Evolutionary conservation across 495 filamentous ascomycete species (phyloP).

Genomic region (Podospora australis): DNA sequence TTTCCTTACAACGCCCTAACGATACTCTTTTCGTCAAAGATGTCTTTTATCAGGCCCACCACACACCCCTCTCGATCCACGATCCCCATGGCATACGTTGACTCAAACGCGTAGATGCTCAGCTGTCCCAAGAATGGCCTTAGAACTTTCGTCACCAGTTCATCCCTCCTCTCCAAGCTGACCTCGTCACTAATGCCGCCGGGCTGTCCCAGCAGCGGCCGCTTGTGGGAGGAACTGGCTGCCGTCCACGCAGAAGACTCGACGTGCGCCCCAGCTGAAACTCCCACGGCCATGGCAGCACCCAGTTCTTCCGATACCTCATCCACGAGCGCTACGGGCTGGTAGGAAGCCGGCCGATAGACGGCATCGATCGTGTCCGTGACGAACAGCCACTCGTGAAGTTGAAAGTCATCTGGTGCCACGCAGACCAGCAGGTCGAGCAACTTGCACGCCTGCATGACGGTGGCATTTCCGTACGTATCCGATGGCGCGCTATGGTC

Average conservation of each 20-base stretch:
- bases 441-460: conserved; percentile 89
- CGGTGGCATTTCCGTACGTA: conserved; percentile 63
- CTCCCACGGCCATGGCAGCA: conserved; percentile 19
- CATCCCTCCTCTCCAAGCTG: conserved; percentile 52
- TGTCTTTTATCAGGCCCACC: conserved; percentile 63
- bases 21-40: conserved; percentile 72
- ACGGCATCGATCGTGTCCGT: conserved; percentile 96
- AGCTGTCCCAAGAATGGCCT: conserved; percentile 85
- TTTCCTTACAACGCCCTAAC: conserved; percentile 42
- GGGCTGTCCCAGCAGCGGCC: conserved; percentile 40
- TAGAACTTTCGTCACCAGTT: conserved; percentile 67
- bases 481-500: conserved; percentile 56
- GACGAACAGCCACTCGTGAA: conserved; percentile 93
- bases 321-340: conserved; percentile 73
- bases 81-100: conserved; percentile 74
- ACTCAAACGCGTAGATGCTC: conserved; percentile 88
- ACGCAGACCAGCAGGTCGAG: conserved; percentile 78
- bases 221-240: too few species aligned
- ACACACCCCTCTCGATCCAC: conserved; percentile 64
- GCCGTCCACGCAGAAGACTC: conserved; percentile 20
- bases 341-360: conserved; percentile 68
- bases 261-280: background rate
- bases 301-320: conserved; percentile 77
- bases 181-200: conserved; percentile 46
- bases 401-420: conserved; percentile 90